Evolutionary conservation across 345 rosid species (phyloP), one percentile per base, ranked within the genome.

Genomic region (Hypericum perforatum): DNA sequence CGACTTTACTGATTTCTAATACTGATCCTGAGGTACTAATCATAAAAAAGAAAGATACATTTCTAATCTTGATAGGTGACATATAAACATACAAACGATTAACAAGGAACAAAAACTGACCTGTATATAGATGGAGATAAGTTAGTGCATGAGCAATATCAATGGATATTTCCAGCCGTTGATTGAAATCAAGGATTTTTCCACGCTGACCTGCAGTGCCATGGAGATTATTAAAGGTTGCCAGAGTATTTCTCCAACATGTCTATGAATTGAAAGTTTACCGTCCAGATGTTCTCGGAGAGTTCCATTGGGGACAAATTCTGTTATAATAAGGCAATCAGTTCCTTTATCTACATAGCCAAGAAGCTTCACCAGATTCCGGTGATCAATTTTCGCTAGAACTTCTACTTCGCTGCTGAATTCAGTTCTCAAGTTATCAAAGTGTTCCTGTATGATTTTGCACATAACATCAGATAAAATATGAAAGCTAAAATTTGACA

Each of bases 251-350:
- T 41, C 6, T 9, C 43, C 49, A 46, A 9, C 8, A 16, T n/a
- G 11, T 16, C 45, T 52, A 1, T 1, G 32, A 22, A 22, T 22
- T 22, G 44, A 51, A 40, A 51, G 42, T 84, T 76, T 74, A 92
- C 98, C 95, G 73, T 92, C 96, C 76, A 92, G 76, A 71, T 85
- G 96, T 47, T 85, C 96, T 63, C 98, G 77, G 42, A 92, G 89
- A 64, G 96, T 88, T 32, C 98, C 98, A 65, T 92, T 92, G 41
- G 84, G 73, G 39, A 92, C 85, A 60, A 71, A 88, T 70, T 92
- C 98, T 0, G 96, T 88, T 54, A 92, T 88, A 60, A 92, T 80
- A 64, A 92, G 96, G 59, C 94, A 82, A 59, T 92, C 98, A 42
- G 78, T 63, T 68, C 89, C 90, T 65, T 68, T 70, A 59, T 88